Percentiles rank a stretch among this genome's conserved stretches.
Conservation (phyloP, 257 asterid genomes). For the Solanum pinnatisectum region DNA sequence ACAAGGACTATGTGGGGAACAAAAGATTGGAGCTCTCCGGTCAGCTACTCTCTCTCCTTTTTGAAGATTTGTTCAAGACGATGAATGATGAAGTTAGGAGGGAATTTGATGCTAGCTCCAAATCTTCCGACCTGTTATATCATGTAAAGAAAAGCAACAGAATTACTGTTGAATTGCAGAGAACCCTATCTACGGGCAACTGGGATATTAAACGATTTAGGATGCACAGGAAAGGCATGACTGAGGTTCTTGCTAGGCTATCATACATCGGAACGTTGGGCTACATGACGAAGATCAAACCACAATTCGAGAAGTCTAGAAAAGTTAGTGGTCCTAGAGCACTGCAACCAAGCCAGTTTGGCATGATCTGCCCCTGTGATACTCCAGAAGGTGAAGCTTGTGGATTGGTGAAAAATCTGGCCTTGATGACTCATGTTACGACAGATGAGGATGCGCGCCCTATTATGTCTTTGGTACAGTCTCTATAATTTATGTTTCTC, state of each 20-base stretch:
- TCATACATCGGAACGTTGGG: conserved; percentile 83
- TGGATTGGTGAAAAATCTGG: conserved; percentile 94
- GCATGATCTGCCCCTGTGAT: conserved; percentile 98
- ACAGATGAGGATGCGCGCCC: conserved; percentile 92
- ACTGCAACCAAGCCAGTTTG: conserved; percentile 99
- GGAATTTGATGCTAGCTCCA: conserved; percentile 32
- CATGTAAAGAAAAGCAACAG: conserved; percentile 3
- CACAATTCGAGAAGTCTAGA: conserved; percentile 91
- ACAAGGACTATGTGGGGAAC: conserved; percentile 97
- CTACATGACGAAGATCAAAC: conserved; percentile 72
- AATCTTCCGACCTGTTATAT: conserved; percentile 42
- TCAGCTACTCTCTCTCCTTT: conserved; percentile 71
- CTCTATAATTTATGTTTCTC: neutral
- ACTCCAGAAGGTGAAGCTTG: conserved; percentile 99
- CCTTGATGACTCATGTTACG: conserved; percentile 95
- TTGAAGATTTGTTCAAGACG: conserved; percentile 95
- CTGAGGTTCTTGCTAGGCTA: conserved; percentile 76
- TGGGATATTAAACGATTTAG: conserved; percentile 78
- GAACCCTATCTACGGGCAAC: conserved; percentile 90
- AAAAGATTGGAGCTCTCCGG: conserved; percentile 96
- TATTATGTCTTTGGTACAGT: conserved; percentile 66
- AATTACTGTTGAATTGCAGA: conserved; percentile 59
- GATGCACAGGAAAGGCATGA: conserved; percentile 88
- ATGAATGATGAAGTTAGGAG: conserved; percentile 55
- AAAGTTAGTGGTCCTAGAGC: conserved; percentile 99